Conservation (phyloP, 2,329 filamentous ascomycete species). For the Aspergillus unguis region DNA sequence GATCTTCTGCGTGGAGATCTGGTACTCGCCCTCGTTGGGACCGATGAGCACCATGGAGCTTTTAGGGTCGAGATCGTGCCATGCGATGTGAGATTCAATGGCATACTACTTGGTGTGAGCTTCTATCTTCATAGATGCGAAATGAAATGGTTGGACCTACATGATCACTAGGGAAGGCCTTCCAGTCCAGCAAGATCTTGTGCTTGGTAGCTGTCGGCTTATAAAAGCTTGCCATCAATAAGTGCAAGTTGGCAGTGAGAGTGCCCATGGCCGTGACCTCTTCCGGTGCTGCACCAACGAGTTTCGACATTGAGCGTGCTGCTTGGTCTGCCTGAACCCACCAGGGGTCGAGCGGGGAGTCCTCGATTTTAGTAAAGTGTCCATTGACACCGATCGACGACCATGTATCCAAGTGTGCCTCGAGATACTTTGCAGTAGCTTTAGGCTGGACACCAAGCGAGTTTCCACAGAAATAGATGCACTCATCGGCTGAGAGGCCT, state of each 20-base stretch:
- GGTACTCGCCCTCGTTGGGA: conserved; percentile 53
- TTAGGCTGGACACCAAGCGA: conserved; percentile 80
- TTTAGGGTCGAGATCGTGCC: conserved; percentile 64
- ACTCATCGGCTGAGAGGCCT: conserved; percentile 37
- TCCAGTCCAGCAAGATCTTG: conserved; percentile 81
- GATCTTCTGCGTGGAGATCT: conserved; percentile 68
- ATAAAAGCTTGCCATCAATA: conserved; percentile 80
- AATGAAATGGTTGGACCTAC: conserved; percentile 41
- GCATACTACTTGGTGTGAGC: conserved; percentile 60
- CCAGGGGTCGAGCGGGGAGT: conserved; percentile 68
- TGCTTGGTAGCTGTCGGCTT: conserved; percentile 60
- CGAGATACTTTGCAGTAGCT: conserved; percentile 61
- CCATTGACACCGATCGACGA: conserved; percentile 76
- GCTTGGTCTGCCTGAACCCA: conserved; percentile 74
- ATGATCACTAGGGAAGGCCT: conserved; percentile 83
- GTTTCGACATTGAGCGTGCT: conserved; percentile 63
- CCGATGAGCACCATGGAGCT: conserved; percentile 71
- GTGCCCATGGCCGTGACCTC: conserved; percentile 88
- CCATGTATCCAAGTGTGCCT: conserved; percentile 77
- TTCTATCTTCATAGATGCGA: too few species aligned
- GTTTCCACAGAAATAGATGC: conserved; percentile 82
- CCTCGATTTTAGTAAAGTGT: conserved; percentile 68
- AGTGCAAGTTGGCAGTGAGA: conserved; percentile 73
- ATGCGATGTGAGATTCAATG: conserved; percentile 72
- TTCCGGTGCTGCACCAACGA: conserved; percentile 67